phyloP scores from a whole-genome alignment of 1,284 basidiomycete genomes.

The Leccinum solheimii region DNA sequence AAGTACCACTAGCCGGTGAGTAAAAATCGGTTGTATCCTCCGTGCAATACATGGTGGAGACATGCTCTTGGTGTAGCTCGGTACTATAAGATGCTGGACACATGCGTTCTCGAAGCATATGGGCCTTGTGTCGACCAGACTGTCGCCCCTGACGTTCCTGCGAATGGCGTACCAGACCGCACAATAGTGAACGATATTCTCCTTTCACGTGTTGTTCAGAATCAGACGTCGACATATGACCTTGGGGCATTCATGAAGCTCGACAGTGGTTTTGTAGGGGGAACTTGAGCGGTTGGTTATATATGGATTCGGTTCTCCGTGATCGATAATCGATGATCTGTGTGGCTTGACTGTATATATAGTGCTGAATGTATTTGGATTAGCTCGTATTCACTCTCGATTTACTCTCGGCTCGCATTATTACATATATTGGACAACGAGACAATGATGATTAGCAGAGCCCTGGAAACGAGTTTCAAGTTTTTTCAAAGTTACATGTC shows the following conservation, averaged over 20 bases:
- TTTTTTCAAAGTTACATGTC: conserved; percentile 12
- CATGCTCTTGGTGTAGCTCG: conserved; percentile 41
- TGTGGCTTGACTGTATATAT: background rate
- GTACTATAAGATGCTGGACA: conserved; percentile 63
- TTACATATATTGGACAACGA: background rate
- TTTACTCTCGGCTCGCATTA: background rate
- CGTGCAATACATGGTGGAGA: conserved; percentile 1
- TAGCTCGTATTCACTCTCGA: background rate
- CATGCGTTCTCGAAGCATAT: conserved; percentile 38
- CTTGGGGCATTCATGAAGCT: conserved; percentile 17
- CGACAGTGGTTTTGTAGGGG: conserved; percentile 4
- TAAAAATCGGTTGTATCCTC: conserved; percentile 3
- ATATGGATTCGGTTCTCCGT: background rate
- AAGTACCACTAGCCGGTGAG: conserved; percentile 60
- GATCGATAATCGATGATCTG: background rate
- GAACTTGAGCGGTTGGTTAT: conserved; percentile 4
- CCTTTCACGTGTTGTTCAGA: conserved; percentile 17
- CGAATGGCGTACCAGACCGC: conserved; percentile 7
- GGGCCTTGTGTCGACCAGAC: conserved; percentile 25
- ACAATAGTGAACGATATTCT: conserved; percentile 15
- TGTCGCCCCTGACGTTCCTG: conserved; percentile 5
- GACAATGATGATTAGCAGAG: conserved; percentile 13
- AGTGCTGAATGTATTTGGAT: background rate
- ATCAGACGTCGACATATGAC: conserved; percentile 11
- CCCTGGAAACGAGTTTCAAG: conserved; percentile 6